Base-by-base conservation (phyloP, 2,329 filamentous ascomycete genomes). In the Hortaea sp. region DNA sequence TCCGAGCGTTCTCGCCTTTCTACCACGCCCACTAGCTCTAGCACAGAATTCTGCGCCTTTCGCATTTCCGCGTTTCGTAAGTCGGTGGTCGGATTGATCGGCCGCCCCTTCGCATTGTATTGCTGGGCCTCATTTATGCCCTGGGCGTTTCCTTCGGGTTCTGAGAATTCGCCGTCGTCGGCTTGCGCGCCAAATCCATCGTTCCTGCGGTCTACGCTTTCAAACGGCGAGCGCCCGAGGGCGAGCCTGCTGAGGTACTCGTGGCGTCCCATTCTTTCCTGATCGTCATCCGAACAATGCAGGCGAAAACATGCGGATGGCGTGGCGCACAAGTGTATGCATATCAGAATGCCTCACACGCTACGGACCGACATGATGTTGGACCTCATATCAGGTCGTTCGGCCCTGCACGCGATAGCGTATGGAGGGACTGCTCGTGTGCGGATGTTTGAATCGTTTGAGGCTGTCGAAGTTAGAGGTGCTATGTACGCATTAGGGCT, bases 1-100 rank as follows among this genome's bases (percentile, higher is more conserved):
- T 29, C 48, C 20, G 35, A 59, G 47, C 41, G 58, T 66, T 47
- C 66, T 59, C 53, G 37, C 10, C 43, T 13, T 29, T 71, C 68
- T 0, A 73, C 67, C 1, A 73, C 69, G 13, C 70, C 71, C 7
- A 73, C 68, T 0, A 70, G 65, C 13, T 66, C 68, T 5, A 73
- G 62, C 1, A 72, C 66, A 51, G 71, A 69, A 40, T 74, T 74
- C 46, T 71, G 68, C 6, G 71, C 70, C 44, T 66, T 63, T 43
- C 71, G 62, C 34, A 70, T 58, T 29, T 58, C 60, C 31, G 66
- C 61, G 31, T 66, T 67, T 44, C 66, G 63, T 5, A 62, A 59
- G 29, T 64, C 65, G 7, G 66, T 65, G 32, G 59, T 55, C 7
- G 66, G 63, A 43, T 71, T 71, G 54, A 66, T 57, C 4, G 70